Percentiles rank a stretch among this genome's conserved stretches.
Conservation (phyloP, 2,329 filamentous ascomycete genomes). For the Aspergillus fructus region DNA sequence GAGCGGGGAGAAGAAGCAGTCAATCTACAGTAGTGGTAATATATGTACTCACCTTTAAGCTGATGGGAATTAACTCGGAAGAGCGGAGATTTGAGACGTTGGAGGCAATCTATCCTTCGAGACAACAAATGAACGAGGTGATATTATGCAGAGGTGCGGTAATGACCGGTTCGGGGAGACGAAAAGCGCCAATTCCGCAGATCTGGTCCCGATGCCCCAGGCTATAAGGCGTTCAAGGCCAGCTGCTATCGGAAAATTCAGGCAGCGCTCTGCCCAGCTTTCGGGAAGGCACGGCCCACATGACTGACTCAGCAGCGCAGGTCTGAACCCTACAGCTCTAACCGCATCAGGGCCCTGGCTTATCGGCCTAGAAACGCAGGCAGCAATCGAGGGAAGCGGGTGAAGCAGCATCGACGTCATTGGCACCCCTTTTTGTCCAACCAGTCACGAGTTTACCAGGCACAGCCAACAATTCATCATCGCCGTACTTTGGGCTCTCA, state of each 20-base stretch:
- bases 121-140: slow-evolving; percentile 34
- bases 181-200: slow-evolving; percentile 29
- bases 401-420: slow-evolving; percentile 10
- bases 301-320: slow-evolving; percentile 8
- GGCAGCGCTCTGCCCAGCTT: not conserved
- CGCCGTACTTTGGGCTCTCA: not conserved
- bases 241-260: slow-evolving; percentile 10
- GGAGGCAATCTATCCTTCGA: slow-evolving; percentile 29
- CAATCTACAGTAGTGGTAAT: slow-evolving; percentile 28
- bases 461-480: slow-evolving; percentile 1
- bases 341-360: not conserved
- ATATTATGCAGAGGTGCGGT: slow-evolving; percentile 35
- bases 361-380: not conserved
- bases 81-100: slow-evolving; percentile 32
- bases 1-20: slow-evolving; percentile 23
- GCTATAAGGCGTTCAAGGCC: slow-evolving; percentile 15
- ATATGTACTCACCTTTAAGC: slow-evolving; percentile 30
- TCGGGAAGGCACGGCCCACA: not conserved
- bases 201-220: slow-evolving; percentile 24
- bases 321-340: slow-evolving; percentile 26
- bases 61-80: slow-evolving; percentile 34
- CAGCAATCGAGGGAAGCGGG: not conserved
- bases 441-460: slow-evolving; percentile 1
- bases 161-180: slow-evolving; percentile 25
- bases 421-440: slow-evolving; percentile 4